Percentiles rank a stretch among this genome's conserved stretches.
Conservation (phyloP, 179 eudicot genomes). For the Silene noctiflora region DNA sequence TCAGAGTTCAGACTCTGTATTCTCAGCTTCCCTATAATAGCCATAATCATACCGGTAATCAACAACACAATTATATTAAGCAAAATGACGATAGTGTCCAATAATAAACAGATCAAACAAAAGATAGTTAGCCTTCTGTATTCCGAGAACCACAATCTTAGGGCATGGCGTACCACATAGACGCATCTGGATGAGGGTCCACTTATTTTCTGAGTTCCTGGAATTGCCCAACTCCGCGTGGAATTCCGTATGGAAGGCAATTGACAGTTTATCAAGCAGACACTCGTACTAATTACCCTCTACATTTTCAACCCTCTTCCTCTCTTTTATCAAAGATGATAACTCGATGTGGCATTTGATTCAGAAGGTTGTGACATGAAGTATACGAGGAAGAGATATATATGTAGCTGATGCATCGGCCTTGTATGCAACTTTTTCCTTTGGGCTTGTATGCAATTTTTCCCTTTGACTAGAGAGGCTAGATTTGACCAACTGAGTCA, state of each 20-base stretch:
- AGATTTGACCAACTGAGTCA: background rate
- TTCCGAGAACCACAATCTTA: background rate
- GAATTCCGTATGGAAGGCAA: too few species aligned
- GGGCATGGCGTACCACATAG: too few species aligned
- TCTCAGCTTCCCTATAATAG: too few species aligned
- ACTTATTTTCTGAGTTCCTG: too few species aligned
- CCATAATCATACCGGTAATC: background rate
- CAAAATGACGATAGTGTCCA: background rate
- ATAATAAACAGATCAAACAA: background rate
- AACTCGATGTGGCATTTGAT: background rate
- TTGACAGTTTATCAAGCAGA: background rate
- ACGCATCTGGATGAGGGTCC: too few species aligned
- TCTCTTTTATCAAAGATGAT: background rate
- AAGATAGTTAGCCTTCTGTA: background rate
- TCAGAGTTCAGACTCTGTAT: too few species aligned
- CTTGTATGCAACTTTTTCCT: background rate
- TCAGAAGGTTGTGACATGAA: background rate
- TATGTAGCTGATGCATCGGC: background rate
- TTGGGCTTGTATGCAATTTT: background rate
- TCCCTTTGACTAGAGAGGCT: background rate
- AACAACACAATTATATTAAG: background rate
- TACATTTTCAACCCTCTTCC: background rate
- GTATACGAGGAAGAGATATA: background rate
- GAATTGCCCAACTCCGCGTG: background rate
- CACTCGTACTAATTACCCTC: background rate